Evolutionary conservation across 495 filamentous ascomycete genomes (phyloP), one percentile per base, ranked within the genome.

Genomic region (Penicillium coffeae): DNA sequence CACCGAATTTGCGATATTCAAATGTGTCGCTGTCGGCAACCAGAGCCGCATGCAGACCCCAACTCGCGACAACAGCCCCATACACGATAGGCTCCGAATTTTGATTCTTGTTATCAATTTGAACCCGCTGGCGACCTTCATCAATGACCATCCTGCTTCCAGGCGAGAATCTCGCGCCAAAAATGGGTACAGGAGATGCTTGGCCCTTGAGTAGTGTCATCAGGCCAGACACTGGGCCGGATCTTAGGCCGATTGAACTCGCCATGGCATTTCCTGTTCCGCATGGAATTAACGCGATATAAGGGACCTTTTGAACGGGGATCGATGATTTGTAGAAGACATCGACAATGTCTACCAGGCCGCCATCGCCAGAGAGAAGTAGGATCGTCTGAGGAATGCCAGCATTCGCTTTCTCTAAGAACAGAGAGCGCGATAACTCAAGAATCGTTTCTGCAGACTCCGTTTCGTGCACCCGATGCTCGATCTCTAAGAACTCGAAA

Each of bases 191-290:
- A 1, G 65, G 66, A 52, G 73, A 69, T 16, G 79, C 66, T 35
- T 78, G 65, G 2, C 86, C 73, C 12, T 62, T 68, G 5, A 70
- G 60, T 43, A 90, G 63, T 18, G 61, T 47, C 19, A 45, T 51
- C 12, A 77, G 54, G 34, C 62, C 65, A 13, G 55, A 51, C 21
- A 51, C 42, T 10, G 62, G 58, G 12, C 56, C 47, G 8, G 44
- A 45, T 8, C 70, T 59, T 18, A 75, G 50, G 44, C 72, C 73
- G 32, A 67, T 68, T 2, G 89, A 94, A 59, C 83, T 78, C 32
- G 89, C 88, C 50, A 95, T 79, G 2, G 91, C 92, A 66, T 96
- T 97, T 19, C 87, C 92, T 2, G 92, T 95, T 2, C 92, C 92
- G 14, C 90, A 75, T 1, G 89, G 85, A 3, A 95, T 65, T 20